Evolutionary conservation across 148 eudicot species (phyloP).

Genomic region (Hydrangea macrophylla): DNA sequence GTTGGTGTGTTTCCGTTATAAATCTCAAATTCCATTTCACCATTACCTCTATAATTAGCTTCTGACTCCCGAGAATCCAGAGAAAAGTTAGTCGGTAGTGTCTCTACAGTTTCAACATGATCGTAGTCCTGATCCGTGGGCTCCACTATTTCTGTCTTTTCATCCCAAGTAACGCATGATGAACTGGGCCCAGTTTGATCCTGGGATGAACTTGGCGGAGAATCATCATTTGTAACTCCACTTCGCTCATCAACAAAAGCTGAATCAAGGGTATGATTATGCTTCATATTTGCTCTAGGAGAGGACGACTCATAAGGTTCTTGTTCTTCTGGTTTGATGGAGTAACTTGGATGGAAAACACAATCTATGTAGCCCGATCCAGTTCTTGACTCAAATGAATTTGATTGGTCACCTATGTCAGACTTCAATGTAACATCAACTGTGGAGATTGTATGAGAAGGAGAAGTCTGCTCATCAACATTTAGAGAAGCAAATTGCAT

Average conservation of each 20-base stretch:
- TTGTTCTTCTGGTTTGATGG: constrained; percentile 34
- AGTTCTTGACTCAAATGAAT: constrained; percentile 52
- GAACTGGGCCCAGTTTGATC: constrained; percentile 40
- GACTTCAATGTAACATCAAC: constrained; percentile 44
- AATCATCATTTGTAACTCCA: constrained; percentile 27
- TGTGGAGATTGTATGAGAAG: constrained; percentile 49
- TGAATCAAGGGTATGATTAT: constrained; percentile 28
- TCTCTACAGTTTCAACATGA: constrained; percentile 28
- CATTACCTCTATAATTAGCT: too few relatives aligned
- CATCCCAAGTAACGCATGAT: constrained; percentile 68
- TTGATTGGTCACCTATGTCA: constrained; percentile 45
- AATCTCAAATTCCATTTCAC: constrained; percentile 20
- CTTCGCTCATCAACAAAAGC: constrained; percentile 31
- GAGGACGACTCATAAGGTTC: constrained; percentile 30
- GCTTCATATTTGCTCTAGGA: constrained; percentile 30
- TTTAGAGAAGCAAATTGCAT: constrained; percentile 41
- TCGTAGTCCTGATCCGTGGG: constrained; percentile 22
- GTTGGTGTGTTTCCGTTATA: constrained; percentile 23
- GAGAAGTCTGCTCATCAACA: constrained; percentile 42
- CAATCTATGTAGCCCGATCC: constrained; percentile 48
- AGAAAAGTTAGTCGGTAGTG: constrained; percentile 17
- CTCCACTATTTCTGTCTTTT: constrained; percentile 58
- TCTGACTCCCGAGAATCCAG: constrained; percentile 22
- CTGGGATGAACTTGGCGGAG: constrained; percentile 20
- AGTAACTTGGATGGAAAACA: constrained; percentile 45